Conservation (phyloP, 768 basidiomycete species). For the Kwoniella sp. region DNA sequence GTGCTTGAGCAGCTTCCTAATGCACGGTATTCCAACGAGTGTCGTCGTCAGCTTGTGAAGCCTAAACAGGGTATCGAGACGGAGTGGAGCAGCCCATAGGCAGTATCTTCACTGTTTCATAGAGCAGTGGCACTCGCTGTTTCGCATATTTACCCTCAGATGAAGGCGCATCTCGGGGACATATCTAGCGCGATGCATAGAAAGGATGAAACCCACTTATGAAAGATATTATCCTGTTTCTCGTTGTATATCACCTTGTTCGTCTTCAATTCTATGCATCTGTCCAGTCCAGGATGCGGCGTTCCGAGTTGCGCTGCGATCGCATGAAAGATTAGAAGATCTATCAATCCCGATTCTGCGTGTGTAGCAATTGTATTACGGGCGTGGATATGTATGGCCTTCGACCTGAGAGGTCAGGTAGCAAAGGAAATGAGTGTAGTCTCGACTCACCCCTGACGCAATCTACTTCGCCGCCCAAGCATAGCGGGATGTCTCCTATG, state of each 20-base stretch:
- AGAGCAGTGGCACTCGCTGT: too few species aligned
- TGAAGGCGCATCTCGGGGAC: too few species aligned
- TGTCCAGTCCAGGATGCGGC: conserved; percentile 43
- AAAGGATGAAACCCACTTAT: conserved; percentile 36
- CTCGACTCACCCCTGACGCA: conserved; percentile 46
- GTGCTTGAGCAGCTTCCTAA: conserved; percentile 56
- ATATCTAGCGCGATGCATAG: neutral
- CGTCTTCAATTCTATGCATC: conserved; percentile 56
- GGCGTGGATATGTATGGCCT: too few species aligned
- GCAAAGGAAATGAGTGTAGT: neutral
- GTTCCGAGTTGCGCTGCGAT: conserved; percentile 28
- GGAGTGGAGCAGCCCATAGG: too few species aligned
- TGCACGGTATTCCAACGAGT: too few species aligned
- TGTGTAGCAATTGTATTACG: neutral
- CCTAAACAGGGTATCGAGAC: too few species aligned
- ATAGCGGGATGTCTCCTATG: conserved; percentile 51
- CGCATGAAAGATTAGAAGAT: neutral
- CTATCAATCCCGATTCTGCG: neutral
- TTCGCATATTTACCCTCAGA: too few species aligned
- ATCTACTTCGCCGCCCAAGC: conserved; percentile 56
- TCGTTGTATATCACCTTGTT: conserved; percentile 52
- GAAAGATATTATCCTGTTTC: conserved; percentile 50
- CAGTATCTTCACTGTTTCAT: too few species aligned
- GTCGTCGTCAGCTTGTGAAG: too few species aligned
- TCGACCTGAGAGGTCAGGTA: too few species aligned